Evolutionary conservation across 257 asterid genomes (phyloP).

Genomic region (Scutellaria baicalensis): DNA sequence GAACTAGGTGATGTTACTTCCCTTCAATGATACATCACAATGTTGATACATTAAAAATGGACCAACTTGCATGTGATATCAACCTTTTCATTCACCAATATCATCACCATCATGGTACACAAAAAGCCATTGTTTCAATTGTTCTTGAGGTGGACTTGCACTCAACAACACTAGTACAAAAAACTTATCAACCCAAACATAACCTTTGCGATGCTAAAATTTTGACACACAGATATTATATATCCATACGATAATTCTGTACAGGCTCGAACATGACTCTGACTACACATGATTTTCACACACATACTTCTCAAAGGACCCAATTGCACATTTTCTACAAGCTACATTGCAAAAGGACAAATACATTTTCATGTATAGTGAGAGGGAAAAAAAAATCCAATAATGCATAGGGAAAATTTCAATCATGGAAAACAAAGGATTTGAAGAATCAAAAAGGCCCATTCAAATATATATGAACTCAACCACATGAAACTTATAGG

Average conservation of each 20-base stretch:
- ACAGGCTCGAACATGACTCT: not conserved
- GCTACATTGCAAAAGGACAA: constrained; percentile 16
- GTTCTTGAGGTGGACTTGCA: constrained; percentile 12
- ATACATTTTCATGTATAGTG: constrained; percentile 7
- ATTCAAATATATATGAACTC: constrained; percentile 11
- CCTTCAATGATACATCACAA: constrained; percentile 15
- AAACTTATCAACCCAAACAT: not conserved
- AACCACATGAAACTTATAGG: constrained; percentile 20
- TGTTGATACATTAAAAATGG: constrained; percentile 17
- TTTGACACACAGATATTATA: no score
- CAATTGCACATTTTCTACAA: constrained; percentile 11
- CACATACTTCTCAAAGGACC: not conserved
- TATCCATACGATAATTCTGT: no score
- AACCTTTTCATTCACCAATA: constrained; percentile 17
- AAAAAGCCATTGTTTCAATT: constrained; percentile 1
- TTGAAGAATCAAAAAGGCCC: constrained; percentile 23
- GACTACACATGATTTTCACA: not conserved
- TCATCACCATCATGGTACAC: constrained; percentile 2
- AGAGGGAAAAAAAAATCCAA: not conserved
- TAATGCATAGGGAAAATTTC: constrained; percentile 20
- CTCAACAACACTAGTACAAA: not conserved
- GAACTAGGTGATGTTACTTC: constrained; percentile 13
- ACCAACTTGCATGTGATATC: constrained; percentile 30
- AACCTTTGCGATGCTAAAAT: no score
- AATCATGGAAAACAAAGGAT: constrained; percentile 28